A percentile compares a stretch with the other conserved stretches of the same genome.
Conservation (phyloP, 495 filamentous ascomycete genomes). For the Endocarpon pusillum region DNA sequence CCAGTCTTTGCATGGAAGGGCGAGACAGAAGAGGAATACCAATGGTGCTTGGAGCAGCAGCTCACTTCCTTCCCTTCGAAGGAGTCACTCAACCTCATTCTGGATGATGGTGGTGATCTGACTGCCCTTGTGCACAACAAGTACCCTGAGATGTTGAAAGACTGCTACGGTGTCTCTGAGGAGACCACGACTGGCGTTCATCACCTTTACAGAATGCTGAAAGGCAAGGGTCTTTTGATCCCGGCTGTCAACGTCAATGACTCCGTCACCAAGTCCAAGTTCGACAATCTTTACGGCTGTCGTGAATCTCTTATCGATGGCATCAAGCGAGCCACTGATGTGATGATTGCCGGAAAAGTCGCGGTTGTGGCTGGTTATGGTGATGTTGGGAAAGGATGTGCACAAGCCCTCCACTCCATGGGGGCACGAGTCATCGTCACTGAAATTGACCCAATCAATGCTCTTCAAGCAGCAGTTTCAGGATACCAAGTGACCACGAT, state of each 20-base stretch:
- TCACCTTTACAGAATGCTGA: constrained; percentile 97
- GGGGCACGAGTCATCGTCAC: constrained; percentile 94
- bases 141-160: constrained; percentile 93
- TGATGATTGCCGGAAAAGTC: constrained; percentile 99
- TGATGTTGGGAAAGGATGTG: constrained; percentile 98
- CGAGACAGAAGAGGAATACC: constrained; percentile 99
- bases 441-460: constrained; percentile 98
- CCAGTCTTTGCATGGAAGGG: constrained; percentile 99
- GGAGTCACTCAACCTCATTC: constrained; percentile 94
- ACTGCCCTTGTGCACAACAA: constrained; percentile 93
- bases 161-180: constrained; percentile 96
- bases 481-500: constrained; percentile 94
- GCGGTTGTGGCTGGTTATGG: constrained; percentile 94
- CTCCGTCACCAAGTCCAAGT: constrained; percentile 98
- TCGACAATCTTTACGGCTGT: constrained; percentile 99
- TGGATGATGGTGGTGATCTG: constrained; percentile 96
- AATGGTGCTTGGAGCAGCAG: constrained; percentile 99
- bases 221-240: constrained; percentile 75
- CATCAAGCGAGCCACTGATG: constrained; percentile 99
- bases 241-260: constrained; percentile 99
- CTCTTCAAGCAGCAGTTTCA: constrained; percentile 93
- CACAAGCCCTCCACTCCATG: constrained; percentile 87
- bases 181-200: constrained; percentile 99
- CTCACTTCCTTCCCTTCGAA: constrained; percentile 88
- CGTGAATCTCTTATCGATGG: constrained; percentile 96